These are phyloP conservation scores for Phragmites australis DNA, from an alignment of 176 grass and related monocot species.

Conservation along the genomic window DNA sequence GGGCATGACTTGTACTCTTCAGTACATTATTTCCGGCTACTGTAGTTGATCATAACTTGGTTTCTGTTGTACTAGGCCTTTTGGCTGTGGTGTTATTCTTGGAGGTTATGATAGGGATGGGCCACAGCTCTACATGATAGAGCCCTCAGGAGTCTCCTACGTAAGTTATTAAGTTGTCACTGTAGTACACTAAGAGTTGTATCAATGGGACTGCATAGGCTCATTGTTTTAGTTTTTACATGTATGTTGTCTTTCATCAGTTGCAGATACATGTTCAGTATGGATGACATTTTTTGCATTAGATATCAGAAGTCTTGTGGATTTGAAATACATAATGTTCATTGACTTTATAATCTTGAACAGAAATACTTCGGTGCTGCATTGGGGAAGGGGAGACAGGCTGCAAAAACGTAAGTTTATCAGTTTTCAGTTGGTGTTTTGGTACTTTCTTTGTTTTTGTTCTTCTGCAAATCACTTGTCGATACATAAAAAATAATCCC, in stretches of 20 bases:
- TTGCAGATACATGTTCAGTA: neutral
- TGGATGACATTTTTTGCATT: neutral
- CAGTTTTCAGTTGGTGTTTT: neutral
- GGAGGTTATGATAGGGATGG: slow-evolving; percentile 96
- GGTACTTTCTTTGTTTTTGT: slow-evolving; percentile 5
- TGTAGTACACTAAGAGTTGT: neutral
- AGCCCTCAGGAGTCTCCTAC: slow-evolving; percentile 70
- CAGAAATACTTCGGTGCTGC: slow-evolving; percentile 85
- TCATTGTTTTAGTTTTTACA: neutral
- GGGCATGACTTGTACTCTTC: slow-evolving; percentile 6
- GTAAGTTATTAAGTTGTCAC: slow-evolving; percentile 56
- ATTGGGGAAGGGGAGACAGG: slow-evolving; percentile 76
- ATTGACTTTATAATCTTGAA: slow-evolving; percentile 39
- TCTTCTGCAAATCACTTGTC: neutral
- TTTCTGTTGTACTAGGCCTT: slow-evolving; percentile 51
- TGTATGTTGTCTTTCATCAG: neutral
- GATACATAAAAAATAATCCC: neutral
- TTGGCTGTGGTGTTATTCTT: slow-evolving; percentile 84
- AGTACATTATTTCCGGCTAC: slow-evolving; percentile 14
- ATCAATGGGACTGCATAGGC: neutral
- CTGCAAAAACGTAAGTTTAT: slow-evolving; percentile 79
- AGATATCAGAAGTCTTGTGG: neutral
- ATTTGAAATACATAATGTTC: slow-evolving; percentile 18
- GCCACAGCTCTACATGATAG: slow-evolving; percentile 83
- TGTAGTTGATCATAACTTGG: neutral